Base-by-base conservation (phyloP, 2,329 filamentous ascomycete species). In the Onygena corvina region DNA sequence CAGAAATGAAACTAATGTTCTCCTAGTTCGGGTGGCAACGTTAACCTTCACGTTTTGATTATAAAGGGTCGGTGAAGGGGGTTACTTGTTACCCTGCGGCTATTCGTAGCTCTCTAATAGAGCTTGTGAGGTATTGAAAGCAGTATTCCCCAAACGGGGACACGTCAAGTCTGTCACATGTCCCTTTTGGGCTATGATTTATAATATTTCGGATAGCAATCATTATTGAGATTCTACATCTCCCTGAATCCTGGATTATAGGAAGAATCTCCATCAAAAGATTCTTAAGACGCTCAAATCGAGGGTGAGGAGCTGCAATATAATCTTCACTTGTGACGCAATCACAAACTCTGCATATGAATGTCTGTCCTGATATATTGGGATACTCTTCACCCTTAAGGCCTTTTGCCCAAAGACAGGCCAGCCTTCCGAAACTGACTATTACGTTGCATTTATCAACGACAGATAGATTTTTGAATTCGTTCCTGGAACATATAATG, bases 41-140 rank as follows among this genome's bases (percentile, higher is more conserved):
- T 50, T 49, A 5, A 46, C 23, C 23, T 45, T 61, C 52, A 57
- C 60, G 29, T 20, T 14, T 18, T 14, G 16, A 30, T 29, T 20
- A 14, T 16, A 38, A 40, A 12, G 14, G 35, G 21, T 11, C 7
- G 7, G 12, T 29, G 33, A 52, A 12, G 36, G 21, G 42, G 11
- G 45, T 38, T 14, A n/a, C n/a, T 46, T 45, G 55, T 55, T 55
- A 83, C 72, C 83, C 84, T 51, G 89, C 84, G 31, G 83, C 83
- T 57, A 95, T 77, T 27, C 90, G 81, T 23, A 96, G 70, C 62
- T 96, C 92, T 60, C 90, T 78, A 16, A 87, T 66, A 1, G 89
- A 93, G 64, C 89, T 94, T 54, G 83, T 81, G 33, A 96, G 70
- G 0, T 84, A 86, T 56, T 83, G 79, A 3, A 95, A 69, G 60